Percentiles rank a stretch among this genome's conserved stretches.
phyloP scores from a whole-genome alignment of 495 filamentous ascomycete species.

The Penicillium silybi region DNA sequence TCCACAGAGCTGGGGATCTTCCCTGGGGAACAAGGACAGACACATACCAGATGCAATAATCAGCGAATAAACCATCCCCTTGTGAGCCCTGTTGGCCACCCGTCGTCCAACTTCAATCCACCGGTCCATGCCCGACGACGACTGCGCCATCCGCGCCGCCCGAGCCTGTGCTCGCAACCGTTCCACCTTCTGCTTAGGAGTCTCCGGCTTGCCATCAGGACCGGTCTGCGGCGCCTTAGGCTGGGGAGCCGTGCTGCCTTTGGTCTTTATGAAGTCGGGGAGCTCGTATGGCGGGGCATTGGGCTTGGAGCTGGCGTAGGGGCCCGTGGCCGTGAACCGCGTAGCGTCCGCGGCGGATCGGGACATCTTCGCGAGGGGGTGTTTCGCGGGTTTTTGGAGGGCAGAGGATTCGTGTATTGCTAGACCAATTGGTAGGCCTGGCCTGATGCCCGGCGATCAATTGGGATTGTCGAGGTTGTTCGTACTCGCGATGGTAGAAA shows the following conservation, averaged over 20 bases:
- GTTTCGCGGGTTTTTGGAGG: neutral
- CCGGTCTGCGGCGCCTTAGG: slow-evolving; percentile 19
- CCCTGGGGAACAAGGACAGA: neutral
- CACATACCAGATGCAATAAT: slow-evolving; percentile 74
- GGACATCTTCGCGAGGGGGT: slow-evolving; percentile 49
- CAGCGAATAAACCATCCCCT: slow-evolving; percentile 66
- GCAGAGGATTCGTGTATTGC: neutral
- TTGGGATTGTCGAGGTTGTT: neutral
- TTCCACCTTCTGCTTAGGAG: slow-evolving; percentile 83
- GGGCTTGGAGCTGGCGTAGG: slow-evolving; percentile 75
- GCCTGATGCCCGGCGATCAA: slow-evolving; percentile 1
- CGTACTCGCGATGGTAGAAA: slow-evolving; percentile 14
- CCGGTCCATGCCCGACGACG: slow-evolving; percentile 61
- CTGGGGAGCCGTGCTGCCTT: slow-evolving; percentile 15
- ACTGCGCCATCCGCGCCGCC: slow-evolving; percentile 60
- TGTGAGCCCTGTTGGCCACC: slow-evolving; percentile 81
- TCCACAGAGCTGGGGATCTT: neutral
- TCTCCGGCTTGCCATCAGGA: slow-evolving; percentile 55
- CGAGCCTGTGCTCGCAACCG: slow-evolving; percentile 78
- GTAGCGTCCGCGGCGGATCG: slow-evolving; percentile 92
- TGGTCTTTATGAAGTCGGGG: slow-evolving; percentile 29
- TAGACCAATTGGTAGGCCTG: neutral
- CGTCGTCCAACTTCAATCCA: slow-evolving; percentile 63
- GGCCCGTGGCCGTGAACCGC: slow-evolving; percentile 88
- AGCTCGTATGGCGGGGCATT: slow-evolving; percentile 36